These are phyloP conservation scores for Larix kaempferi DNA, from an alignment of 75 land plant genomes.

Conservation along the genomic window DNA sequence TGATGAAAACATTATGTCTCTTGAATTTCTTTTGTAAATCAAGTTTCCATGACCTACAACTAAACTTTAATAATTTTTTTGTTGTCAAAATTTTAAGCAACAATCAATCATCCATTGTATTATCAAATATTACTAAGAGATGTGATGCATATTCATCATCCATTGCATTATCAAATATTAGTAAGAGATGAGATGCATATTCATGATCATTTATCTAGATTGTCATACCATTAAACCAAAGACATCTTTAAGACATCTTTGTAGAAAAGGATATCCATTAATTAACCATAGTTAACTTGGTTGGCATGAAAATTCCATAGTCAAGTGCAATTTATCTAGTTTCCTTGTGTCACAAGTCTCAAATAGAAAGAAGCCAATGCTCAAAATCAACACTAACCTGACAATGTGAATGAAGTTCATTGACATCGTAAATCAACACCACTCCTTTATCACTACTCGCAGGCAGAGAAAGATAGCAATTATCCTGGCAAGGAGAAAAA, in stretches of 20 bases:
- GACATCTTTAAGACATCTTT: not conserved
- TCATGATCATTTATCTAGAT: not conserved
- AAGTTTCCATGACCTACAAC: no score
- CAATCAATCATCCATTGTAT: not conserved
- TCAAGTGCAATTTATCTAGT: not conserved
- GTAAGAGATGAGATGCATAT: not conserved
- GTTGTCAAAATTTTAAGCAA: no score
- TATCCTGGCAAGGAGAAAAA: constrained; percentile 61
- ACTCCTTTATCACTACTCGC: constrained; percentile 67
- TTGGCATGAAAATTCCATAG: not conserved
- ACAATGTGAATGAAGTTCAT: constrained; percentile 74
- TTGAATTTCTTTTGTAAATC: no score
- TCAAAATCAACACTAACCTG: constrained; percentile 48
- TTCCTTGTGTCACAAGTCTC: not conserved
- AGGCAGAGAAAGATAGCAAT: constrained; percentile 75
- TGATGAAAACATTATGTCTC: no score
- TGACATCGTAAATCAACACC: constrained; percentile 63
- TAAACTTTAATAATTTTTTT: no score
- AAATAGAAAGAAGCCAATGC: not conserved
- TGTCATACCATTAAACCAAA: not conserved
- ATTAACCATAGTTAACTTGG: not conserved
- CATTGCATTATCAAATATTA: not conserved
- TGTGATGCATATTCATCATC: not conserved
- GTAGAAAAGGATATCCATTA: not conserved
- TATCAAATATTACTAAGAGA: not conserved